Evolutionary conservation across 2,329 filamentous ascomycete genomes (phyloP).

Genomic region (Diaporthe capsici): DNA sequence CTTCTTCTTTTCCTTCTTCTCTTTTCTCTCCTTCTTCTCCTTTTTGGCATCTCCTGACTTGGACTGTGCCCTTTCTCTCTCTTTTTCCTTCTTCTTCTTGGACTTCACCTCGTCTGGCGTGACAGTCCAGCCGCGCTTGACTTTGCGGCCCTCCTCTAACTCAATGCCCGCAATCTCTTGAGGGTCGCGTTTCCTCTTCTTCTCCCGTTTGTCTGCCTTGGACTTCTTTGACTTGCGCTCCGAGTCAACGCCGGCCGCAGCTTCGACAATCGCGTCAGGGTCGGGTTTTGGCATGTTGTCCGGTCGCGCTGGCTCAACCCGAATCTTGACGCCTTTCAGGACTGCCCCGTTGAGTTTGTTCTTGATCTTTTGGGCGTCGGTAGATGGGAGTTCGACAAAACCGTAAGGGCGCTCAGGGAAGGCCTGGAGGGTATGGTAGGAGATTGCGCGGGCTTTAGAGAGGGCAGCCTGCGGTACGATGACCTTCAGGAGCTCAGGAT

Average conservation of each 20-base stretch:
- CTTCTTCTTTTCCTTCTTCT: slow-evolving; percentile 66
- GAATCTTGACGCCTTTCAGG: slow-evolving; percentile 87
- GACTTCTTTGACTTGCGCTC: slow-evolving; percentile 49
- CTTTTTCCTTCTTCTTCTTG: slow-evolving; percentile 62
- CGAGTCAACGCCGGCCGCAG: slow-evolving; percentile 32
- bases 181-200: slow-evolving; percentile 59
- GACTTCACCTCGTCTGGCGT: slow-evolving; percentile 65
- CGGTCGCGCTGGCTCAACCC: slow-evolving; percentile 84
- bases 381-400: slow-evolving; percentile 84
- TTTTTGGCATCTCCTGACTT: slow-evolving; percentile 55
- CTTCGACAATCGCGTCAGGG: slow-evolving; percentile 46
- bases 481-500: slow-evolving; percentile 78
- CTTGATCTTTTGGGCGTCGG: slow-evolving; percentile 90
- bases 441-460: slow-evolving; percentile 80
- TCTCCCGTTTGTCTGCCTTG: slow-evolving; percentile 53
- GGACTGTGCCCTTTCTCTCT: slow-evolving; percentile 57
- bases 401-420: slow-evolving; percentile 94
- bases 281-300: slow-evolving; percentile 63
- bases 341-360: slow-evolving; percentile 91
- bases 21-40: slow-evolving; percentile 63
- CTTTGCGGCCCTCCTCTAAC: slow-evolving; percentile 79
- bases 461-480: slow-evolving; percentile 79
- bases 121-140: slow-evolving; percentile 93
- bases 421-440: slow-evolving; percentile 88
- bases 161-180: slow-evolving; percentile 76